phyloP scores from a whole-genome alignment of 257 asterid species.

The Petrea volubilis region DNA sequence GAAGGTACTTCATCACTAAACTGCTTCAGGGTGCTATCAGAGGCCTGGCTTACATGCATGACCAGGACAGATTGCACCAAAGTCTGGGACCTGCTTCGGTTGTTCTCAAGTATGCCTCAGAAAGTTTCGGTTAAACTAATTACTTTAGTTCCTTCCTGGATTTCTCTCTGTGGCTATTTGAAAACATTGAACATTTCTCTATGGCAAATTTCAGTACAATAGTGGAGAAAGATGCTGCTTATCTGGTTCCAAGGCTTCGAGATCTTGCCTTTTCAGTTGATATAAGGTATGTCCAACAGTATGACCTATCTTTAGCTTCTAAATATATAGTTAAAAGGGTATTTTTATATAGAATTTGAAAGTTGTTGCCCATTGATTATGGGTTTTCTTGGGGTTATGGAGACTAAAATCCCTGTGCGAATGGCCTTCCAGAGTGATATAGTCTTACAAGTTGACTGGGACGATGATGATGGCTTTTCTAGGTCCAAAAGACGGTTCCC shows the following conservation, averaged over 20 bases:
- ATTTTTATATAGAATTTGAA: neutral
- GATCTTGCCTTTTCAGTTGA: constrained; percentile 95
- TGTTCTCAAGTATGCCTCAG: constrained; percentile 66
- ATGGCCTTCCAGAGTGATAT: too few relatives aligned
- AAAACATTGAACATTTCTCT: constrained; percentile 18
- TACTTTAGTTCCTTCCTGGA: neutral
- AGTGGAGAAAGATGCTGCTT: constrained; percentile 75
- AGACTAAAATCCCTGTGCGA: too few relatives aligned
- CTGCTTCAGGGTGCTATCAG: constrained; percentile 71
- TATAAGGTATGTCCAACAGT: constrained; percentile 49
- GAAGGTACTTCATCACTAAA: constrained; percentile 63
- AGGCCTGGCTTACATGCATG: constrained; percentile 85
- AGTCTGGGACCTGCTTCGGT: constrained; percentile 96
- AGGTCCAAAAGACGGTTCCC: neutral
- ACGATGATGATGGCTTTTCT: neutral
- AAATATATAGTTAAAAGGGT: neutral
- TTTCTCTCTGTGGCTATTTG: neutral
- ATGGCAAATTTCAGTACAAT: constrained; percentile 61
- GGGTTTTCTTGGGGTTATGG: constrained; percentile 8
- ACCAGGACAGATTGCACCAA: constrained; percentile 75
- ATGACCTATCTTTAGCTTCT: constrained; percentile 11
- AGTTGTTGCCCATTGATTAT: neutral
- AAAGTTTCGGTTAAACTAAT: constrained; percentile 1
- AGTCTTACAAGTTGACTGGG: too few relatives aligned
- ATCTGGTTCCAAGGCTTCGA: constrained; percentile 88